phyloP scores from a whole-genome alignment of 352 stramenopile species.

The Elongisporangium anandrum region DNA sequence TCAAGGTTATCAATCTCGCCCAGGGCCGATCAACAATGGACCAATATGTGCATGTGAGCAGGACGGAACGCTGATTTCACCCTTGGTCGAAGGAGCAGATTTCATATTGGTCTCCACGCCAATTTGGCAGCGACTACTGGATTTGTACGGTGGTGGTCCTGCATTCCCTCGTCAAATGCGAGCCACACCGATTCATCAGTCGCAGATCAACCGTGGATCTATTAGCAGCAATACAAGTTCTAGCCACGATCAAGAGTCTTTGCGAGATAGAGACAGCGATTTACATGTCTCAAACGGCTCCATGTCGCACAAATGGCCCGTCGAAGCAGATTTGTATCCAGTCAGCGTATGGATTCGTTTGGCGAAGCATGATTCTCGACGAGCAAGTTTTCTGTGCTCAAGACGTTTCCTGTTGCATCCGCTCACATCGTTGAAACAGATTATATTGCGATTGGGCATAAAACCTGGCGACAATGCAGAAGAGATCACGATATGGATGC shows the following conservation, averaged over 20 bases:
- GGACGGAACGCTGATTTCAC: conserved; percentile 26
- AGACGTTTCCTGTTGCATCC: conserved; percentile 35
- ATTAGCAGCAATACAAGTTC: conserved; percentile 5
- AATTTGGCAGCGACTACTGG: conserved; percentile 49
- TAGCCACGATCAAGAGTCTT: conserved; percentile 2
- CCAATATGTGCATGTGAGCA: conserved; percentile 32
- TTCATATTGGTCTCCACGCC: conserved; percentile 37
- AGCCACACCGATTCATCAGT: conserved; percentile 3
- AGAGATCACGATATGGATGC: conserved; percentile 62
- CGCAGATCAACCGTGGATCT: not conserved
- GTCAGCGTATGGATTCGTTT: conserved; percentile 50
- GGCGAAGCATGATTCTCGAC: conserved; percentile 44
- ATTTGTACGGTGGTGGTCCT: conserved; percentile 51
- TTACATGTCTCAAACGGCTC: not conserved
- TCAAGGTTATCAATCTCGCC: conserved; percentile 12
- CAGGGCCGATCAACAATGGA: conserved; percentile 39
- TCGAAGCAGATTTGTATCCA: conserved; percentile 51
- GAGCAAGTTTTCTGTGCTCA: conserved; percentile 56
- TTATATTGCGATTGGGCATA: conserved; percentile 51
- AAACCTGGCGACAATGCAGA: conserved; percentile 44
- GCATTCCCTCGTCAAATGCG: conserved; percentile 46
- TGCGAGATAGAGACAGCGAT: conserved; percentile 3
- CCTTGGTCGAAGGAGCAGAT: conserved; percentile 21
- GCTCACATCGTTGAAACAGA: conserved; percentile 42
- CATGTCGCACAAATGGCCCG: not conserved